A percentile compares a stretch with the other conserved stretches of the same genome.
Evolutionary conservation across 495 filamentous ascomycete genomes (phyloP).

Genomic region (Tuber magnatum): DNA sequence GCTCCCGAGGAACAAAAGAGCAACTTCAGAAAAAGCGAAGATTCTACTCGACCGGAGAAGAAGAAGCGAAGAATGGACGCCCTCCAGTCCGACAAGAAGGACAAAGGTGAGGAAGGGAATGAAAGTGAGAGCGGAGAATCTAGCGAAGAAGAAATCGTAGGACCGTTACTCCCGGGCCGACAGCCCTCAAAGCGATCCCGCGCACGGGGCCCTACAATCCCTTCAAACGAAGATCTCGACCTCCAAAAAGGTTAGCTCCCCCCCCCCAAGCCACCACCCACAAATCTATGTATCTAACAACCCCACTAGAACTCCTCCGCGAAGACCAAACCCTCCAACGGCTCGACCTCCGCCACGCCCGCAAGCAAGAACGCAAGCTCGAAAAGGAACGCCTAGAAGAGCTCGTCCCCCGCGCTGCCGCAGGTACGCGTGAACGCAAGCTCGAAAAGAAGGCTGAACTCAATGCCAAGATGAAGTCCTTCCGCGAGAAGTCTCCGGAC

Average conservation of each 20-base stretch:
- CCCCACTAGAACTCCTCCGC: slow-evolving; percentile 46
- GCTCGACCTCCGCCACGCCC: slow-evolving; percentile 53
- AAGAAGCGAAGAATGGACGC: slow-evolving; percentile 16
- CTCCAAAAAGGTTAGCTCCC: slow-evolving; percentile 53
- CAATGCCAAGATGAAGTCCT: slow-evolving; percentile 54
- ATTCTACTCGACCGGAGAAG: background rate
- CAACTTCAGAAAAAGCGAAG: background rate
- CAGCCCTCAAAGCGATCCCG: slow-evolving; percentile 26
- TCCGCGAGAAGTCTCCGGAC: slow-evolving; percentile 54
- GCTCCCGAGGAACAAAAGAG: background rate
- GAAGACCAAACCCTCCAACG: slow-evolving; percentile 52
- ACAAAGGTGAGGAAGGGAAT: slow-evolving; percentile 10
- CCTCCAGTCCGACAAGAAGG: slow-evolving; percentile 18
- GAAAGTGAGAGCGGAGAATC: slow-evolving; percentile 31
- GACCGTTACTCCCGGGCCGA: slow-evolving; percentile 58
- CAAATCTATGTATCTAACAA: background rate
- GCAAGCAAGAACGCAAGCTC: slow-evolving; percentile 54
- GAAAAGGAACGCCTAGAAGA: slow-evolving; percentile 68
- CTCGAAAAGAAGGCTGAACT: slow-evolving; percentile 69
- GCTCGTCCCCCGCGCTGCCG: slow-evolving; percentile 70
- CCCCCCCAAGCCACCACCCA: slow-evolving; percentile 1
- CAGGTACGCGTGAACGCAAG: slow-evolving; percentile 74
- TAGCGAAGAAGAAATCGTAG: slow-evolving; percentile 53
- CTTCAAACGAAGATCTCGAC: slow-evolving; percentile 65
- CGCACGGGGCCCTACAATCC: slow-evolving; percentile 63